A percentile compares a stretch with the other conserved stretches of the same genome.
phyloP scores from a whole-genome alignment of 129 eudicot species.

The Erigeron canadensis region DNA sequence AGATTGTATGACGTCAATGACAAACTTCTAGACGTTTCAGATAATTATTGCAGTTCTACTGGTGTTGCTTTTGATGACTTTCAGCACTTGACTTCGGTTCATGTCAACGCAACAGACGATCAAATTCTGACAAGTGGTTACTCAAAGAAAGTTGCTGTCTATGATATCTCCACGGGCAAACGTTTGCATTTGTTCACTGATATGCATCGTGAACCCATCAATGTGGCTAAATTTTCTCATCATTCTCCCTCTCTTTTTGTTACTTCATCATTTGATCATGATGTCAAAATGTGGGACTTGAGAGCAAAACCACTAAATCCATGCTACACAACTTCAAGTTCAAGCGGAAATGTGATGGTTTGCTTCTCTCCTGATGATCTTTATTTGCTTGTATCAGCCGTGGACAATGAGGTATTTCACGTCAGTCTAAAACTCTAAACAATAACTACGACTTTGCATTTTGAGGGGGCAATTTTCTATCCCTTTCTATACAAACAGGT shows the following conservation, averaged over 20 bases:
- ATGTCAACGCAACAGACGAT: conserved; percentile 76
- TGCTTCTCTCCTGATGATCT: conserved; percentile 87
- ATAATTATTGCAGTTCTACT: conserved; percentile 22
- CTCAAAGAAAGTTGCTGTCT: conserved; percentile 72
- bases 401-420: conserved; percentile 73
- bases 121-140: conserved; percentile 73
- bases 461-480: no score
- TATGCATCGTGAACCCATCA: conserved; percentile 78
- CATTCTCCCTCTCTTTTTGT: conserved; percentile 77
- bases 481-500: no score
- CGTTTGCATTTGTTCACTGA: conserved; percentile 58
- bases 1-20: conserved; percentile 68
- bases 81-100: conserved; percentile 86
- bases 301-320: conserved; percentile 59
- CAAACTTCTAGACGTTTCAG: conserved; percentile 29
- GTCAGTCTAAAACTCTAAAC: not conserved
- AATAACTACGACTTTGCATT: no score
- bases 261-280: conserved; percentile 79
- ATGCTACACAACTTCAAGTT: conserved; percentile 73
- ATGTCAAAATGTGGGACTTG: conserved; percentile 89
- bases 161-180: conserved; percentile 65
- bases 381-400: conserved; percentile 81
- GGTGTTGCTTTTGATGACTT: conserved; percentile 51
- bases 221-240: conserved; percentile 80
- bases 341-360: conserved; percentile 93